phyloP scores from a whole-genome alignment of 495 filamentous ascomycete species.

The Cercophora newfieldiana region DNA sequence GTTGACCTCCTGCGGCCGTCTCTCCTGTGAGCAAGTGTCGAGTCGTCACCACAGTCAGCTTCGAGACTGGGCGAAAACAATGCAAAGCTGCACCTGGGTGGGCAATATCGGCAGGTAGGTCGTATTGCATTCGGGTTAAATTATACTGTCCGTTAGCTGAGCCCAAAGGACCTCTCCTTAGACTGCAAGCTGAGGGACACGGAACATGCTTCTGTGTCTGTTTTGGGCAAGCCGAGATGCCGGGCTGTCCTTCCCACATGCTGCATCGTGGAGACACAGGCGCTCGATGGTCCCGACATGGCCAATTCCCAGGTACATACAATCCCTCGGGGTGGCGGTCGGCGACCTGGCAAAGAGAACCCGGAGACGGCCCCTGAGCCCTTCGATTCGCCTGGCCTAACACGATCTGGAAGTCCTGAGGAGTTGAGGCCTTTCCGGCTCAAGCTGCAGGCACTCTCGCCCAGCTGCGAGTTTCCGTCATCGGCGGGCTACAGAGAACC shows the following conservation, averaged over 20 bases:
- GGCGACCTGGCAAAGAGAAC: not conserved
- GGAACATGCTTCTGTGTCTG: conserved; percentile 5
- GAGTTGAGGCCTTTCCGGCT: not conserved
- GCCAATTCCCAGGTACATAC: not conserved
- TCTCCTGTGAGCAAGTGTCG: not conserved
- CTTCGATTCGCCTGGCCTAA: not conserved
- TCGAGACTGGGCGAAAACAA: not conserved
- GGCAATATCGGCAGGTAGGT: conserved; percentile 18
- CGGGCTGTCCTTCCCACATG: not conserved
- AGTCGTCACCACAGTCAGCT: not conserved
- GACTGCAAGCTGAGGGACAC: conserved; percentile 1
- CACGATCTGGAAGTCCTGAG: conserved; percentile 7
- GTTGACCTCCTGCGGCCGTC: conserved; percentile 1
- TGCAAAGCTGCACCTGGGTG: not conserved
- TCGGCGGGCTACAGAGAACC: not conserved
- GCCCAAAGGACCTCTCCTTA: conserved; percentile 18
- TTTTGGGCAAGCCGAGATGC: conserved; percentile 18
- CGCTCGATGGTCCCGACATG: not conserved
- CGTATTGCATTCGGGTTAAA: conserved; percentile 16
- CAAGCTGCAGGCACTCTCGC: not conserved
- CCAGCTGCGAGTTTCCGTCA: not conserved
- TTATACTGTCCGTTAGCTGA: conserved; percentile 15
- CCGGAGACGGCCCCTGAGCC: not conserved
- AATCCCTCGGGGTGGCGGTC: not conserved
- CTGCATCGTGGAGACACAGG: not conserved